A percentile compares a stretch with the other conserved stretches of the same genome.
phyloP scores from a whole-genome alignment of 495 filamentous ascomycete genomes.

The Penicillium alfredii region DNA sequence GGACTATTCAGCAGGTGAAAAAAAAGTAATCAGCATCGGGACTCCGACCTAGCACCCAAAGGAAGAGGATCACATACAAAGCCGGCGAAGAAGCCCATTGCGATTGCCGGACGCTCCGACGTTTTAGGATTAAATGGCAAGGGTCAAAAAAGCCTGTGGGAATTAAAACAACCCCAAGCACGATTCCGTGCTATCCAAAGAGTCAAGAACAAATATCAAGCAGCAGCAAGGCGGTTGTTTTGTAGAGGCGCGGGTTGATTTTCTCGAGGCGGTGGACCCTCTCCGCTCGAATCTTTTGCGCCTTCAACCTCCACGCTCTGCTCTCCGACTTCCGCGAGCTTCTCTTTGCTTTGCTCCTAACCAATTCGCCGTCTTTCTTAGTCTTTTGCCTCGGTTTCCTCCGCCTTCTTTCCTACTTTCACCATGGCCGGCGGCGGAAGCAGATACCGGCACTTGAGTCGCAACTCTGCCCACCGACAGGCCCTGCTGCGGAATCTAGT shows the following conservation, averaged over 20 bases:
- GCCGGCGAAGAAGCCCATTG: constrained; percentile 75
- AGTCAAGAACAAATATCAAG: too few relatives aligned
- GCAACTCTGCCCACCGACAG: constrained; percentile 77
- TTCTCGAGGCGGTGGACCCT: constrained; percentile 19
- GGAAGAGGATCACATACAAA: constrained; percentile 55
- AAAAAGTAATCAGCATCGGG: too few relatives aligned
- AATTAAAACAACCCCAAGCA: too few relatives aligned
- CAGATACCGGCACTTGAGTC: constrained; percentile 82
- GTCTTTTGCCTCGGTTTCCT: neutral
- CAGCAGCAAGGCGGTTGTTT: too few relatives aligned
- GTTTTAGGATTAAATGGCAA: too few relatives aligned
- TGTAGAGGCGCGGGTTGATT: too few relatives aligned
- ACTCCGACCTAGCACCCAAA: too few relatives aligned
- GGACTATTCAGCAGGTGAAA: constrained; percentile 42
- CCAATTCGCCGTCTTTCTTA: neutral
- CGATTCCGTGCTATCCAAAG: too few relatives aligned
- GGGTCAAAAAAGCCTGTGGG: too few relatives aligned
- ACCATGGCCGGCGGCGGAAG: constrained; percentile 77
- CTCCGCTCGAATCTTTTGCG: constrained; percentile 46
- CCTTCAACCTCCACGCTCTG: constrained; percentile 15
- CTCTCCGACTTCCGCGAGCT: neutral
- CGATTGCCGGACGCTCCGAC: neutral
- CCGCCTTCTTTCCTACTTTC: constrained; percentile 4
- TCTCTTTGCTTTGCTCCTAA: too few relatives aligned
- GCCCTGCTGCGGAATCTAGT: constrained; percentile 94